These are phyloP conservation scores for Talaromyces sp. DNA, from an alignment of 2,329 filamentous ascomycete genomes.

Conservation along the genomic window DNA sequence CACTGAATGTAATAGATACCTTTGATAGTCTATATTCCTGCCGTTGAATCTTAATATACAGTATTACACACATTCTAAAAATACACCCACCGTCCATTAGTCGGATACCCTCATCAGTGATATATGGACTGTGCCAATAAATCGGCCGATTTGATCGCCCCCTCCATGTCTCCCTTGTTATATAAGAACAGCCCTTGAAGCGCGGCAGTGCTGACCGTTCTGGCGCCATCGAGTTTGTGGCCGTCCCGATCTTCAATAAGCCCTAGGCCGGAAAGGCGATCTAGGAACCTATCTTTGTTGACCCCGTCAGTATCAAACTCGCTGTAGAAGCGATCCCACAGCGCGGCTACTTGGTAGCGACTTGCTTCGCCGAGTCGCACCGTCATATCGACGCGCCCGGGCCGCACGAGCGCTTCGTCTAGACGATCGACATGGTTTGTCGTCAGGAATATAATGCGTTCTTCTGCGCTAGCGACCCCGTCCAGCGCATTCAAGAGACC, in stretches of 20 bases:
- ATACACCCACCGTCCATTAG: background rate
- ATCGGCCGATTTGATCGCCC: conserved; percentile 75
- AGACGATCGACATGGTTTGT: conserved; percentile 90
- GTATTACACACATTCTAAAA: background rate
- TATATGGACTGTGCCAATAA: conserved; percentile 28
- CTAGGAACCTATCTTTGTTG: conserved; percentile 64
- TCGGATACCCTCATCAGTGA: conserved; percentile 21
- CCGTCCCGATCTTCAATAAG: conserved; percentile 58
- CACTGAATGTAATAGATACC: background rate
- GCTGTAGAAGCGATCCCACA: conserved; percentile 95
- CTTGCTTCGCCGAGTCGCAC: conserved; percentile 84
- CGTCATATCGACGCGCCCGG: conserved; percentile 90
- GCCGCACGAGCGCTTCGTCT: conserved; percentile 82
- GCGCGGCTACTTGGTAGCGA: conserved; percentile 71
- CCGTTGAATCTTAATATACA: background rate
- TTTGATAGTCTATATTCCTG: background rate
- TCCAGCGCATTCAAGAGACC: conserved; percentile 81
- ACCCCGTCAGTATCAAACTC: conserved; percentile 64
- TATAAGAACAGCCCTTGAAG: conserved; percentile 93
- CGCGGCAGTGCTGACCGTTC: conserved; percentile 75
- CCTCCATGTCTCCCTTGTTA: conserved; percentile 85
- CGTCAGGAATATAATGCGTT: conserved; percentile 88
- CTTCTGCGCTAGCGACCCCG: conserved; percentile 89
- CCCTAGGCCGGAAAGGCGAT: conserved; percentile 62
- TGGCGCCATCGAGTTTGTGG: conserved; percentile 40